Evolutionary conservation across 2,329 filamentous ascomycete genomes (phyloP).

Genomic region (Fusarium sp.): DNA sequence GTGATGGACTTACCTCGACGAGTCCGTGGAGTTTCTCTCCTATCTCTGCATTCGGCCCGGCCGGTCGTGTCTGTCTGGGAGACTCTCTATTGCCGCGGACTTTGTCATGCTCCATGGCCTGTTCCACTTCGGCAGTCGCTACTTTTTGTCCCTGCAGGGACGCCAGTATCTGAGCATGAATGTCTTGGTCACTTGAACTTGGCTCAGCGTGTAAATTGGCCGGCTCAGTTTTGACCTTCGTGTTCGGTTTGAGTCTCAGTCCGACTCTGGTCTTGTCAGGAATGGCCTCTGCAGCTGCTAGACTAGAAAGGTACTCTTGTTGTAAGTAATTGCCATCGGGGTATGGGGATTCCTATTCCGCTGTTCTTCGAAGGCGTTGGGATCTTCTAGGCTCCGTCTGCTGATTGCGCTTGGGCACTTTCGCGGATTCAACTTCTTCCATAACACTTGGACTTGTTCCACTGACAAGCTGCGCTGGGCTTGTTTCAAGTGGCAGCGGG

Average conservation of each 20-base stretch:
- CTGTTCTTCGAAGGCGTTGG: conserved; percentile 5
- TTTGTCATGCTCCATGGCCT: neutral
- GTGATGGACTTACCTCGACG: conserved; percentile 40
- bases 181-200: conserved; percentile 1
- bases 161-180: conserved; percentile 34
- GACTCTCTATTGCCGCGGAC: neutral
- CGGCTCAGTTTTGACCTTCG: neutral
- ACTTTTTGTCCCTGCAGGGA: conserved; percentile 18
- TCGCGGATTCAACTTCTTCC: neutral
- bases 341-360: conserved; percentile 21
- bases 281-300: neutral
- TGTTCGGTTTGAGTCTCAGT: neutral
- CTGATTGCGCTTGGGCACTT: neutral
- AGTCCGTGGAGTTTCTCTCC: conserved; percentile 34
- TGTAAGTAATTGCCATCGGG: neutral
- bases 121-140: neutral
- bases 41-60: conserved; percentile 13
- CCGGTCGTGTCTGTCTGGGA: neutral
- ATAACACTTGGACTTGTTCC: neutral
- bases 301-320: conserved; percentile 6
- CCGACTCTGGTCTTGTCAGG: neutral
- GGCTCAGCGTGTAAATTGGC: neutral
- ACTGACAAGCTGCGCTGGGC: neutral
- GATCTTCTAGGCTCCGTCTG: conserved; percentile 13
- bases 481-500: conserved; percentile 32